Conservation (phyloP, 441 rosid species). For the Brassica hybrid region DNA sequence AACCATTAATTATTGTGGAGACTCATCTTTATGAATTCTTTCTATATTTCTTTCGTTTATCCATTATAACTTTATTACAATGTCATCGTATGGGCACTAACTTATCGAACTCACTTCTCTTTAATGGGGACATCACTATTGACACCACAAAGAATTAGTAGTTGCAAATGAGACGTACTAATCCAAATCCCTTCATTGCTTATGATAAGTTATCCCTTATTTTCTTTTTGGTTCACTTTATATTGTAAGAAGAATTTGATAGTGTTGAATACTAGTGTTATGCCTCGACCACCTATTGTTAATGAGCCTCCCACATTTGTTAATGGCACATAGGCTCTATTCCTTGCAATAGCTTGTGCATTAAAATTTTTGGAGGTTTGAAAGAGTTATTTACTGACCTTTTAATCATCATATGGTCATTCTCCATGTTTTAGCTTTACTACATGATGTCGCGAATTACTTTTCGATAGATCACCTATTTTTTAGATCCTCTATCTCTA, state of each 20-base stretch:
- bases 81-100: slow-evolving; percentile 40
- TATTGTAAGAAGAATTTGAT: not conserved
- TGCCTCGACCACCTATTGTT: not conserved
- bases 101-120: slow-evolving; percentile 24
- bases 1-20: slow-evolving; percentile 37
- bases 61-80: slow-evolving; percentile 33
- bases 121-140: slow-evolving; percentile 27
- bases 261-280: not conserved
- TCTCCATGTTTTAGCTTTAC: not conserved
- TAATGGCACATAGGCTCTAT: too few species aligned
- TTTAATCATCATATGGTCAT: too few species aligned
- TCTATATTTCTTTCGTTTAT: slow-evolving; percentile 22
- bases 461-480: too few species aligned
- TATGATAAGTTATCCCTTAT: not conserved
- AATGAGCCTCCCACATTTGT: not conserved
- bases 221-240: not conserved
- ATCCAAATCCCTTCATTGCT: slow-evolving; percentile 10
- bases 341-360: not conserved
- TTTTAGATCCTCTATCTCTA: not conserved
- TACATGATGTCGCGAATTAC: not conserved
- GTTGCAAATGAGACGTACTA: slow-evolving; percentile 29
- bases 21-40: slow-evolving; percentile 34
- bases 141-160: slow-evolving; percentile 13
- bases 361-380: not conserved
- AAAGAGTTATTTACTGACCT: not conserved